Base-by-base conservation (phyloP, 345 rosid genomes). In the Bruguiera parviflora region DNA sequence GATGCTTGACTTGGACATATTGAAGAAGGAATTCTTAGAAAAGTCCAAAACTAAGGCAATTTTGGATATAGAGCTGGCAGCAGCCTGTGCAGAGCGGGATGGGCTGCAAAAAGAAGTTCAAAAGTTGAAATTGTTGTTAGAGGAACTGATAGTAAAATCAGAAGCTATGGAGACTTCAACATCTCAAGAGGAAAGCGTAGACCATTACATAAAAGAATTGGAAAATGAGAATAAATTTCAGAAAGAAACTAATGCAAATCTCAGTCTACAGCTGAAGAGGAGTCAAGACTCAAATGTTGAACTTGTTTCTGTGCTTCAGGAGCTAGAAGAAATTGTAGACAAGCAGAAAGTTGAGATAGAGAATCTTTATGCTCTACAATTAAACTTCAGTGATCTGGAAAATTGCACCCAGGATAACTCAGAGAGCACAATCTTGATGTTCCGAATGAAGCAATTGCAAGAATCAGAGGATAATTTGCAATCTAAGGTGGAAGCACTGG, bases 271-370 rank as follows among this genome's bases (percentile, higher is more conserved):
- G 73, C 72, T 85, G 81, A 77, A 84, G 60, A 81, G 78, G 77
- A 85, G 85, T 77, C 92, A 81, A 57, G 92, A 84, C 59, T 83
- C 88, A n/a, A 88, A 85, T 63, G 66, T 64, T 56, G 87, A 84
- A 74, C 87, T 88, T 51, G 84, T 88, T 68, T 61, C 80, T 24
- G 86, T 84, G 75, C 88, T 82, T 51, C 84, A 79, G 73, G 89
- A 85, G 76, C 77, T 85, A 49, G 89, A 85, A 76, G 86, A 68
- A 75, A 81, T 65, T 19, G 49, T 75, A 1, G 88, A 84, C 66
- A 80, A 84, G 81, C 87, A 87, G 72, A 83, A 71, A 56, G 65
- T 49, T 51, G 85, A 87, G 77, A 76, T 84, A 31, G 74, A 78
- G 71, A 81, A 64, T 19, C 63, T 80, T 15, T 58, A 75, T 19